Base-by-base conservation (phyloP, 2,329 filamentous ascomycete genomes). In the Sordariomycetes sp. region DNA sequence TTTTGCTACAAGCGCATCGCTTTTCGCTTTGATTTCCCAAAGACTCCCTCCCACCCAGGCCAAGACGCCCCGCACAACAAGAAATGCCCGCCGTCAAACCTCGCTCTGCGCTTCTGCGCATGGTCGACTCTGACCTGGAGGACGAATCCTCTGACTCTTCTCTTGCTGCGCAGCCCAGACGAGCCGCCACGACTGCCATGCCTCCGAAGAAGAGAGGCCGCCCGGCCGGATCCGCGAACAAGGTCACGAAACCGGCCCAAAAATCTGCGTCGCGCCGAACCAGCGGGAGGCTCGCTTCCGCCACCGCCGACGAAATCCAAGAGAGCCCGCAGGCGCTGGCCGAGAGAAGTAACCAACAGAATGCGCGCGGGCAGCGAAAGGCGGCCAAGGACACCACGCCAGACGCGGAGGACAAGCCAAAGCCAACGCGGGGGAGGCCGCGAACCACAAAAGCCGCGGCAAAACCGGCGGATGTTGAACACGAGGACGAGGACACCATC, bases 71-170 rank as follows among this genome's bases (percentile, higher is more conserved):
- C 40, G 52, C 12, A 8, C 20, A 54, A 22, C 40, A 18, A 28
- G 12, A 50, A 51, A 57, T 57, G 55, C 46, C 46, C 20, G 10
- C 14, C 16, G 40, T 46, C 40, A 46, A 52, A 43, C n/a, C 46
- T 24, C 46, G 28, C 14, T 25, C 50, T 18, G 22, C 51, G 11
- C 50, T 58, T 8, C 28, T 54, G 50, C 22, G 51, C 35, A n/a
- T 58, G 25, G 57, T 58, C 32, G 51, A 54, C 46, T 58, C 57
- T 34, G 57, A 58, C 18, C 28, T 54, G 32, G 57, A 58, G 37
- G 52, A 54, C 57, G 57, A 58, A 28, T 32, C 22, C 16, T 37
- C 52, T 6, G 52, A 55, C 18, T 50, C 55, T 34, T 28, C 43
- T 48, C 7, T 46, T 6, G 43, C 37, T 12, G 28, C 51, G 5